A percentile compares a stretch with the other conserved stretches of the same genome.
These are phyloP conservation scores for Ramaria sp. DNA, from an alignment of 768 basidiomycete species.

Conservation along the genomic window DNA sequence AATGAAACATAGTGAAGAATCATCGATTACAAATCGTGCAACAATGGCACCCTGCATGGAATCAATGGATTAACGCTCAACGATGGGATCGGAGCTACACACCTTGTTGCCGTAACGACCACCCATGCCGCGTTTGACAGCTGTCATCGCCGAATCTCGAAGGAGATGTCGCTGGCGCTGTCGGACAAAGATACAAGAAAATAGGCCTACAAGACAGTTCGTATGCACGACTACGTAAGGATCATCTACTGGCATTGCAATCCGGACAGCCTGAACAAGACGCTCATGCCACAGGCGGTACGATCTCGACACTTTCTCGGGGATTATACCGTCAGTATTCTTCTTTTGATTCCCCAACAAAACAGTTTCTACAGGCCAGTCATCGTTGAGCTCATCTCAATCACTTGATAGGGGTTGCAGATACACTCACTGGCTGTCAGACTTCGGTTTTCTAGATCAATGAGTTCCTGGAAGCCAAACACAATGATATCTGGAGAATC, in stretches of 20 bases:
- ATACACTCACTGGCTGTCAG: constrained; percentile 57
- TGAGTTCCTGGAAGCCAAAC: constrained; percentile 94
- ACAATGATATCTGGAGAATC: constrained; percentile 79
- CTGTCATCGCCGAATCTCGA: constrained; percentile 62
- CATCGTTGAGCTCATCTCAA: background rate
- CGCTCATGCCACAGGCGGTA: constrained; percentile 88
- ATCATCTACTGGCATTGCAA: constrained; percentile 60
- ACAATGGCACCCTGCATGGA: constrained; percentile 70
- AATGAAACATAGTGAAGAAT: constrained; percentile 88
- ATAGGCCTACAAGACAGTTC: constrained; percentile 85
- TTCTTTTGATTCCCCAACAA: constrained; percentile 67
- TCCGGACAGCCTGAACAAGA: constrained; percentile 57
- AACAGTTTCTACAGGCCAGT: constrained; percentile 50
- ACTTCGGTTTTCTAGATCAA: constrained; percentile 88
- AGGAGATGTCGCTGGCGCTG: constrained; percentile 39
- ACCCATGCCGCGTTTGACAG: constrained; percentile 86
- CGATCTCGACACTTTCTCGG: constrained; percentile 76
- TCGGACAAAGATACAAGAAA: constrained; percentile 41
- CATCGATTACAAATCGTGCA: constrained; percentile 81
- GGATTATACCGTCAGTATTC: constrained; percentile 43
- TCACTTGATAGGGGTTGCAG: background rate
- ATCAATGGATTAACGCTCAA: background rate
- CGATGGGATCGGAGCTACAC: constrained; percentile 12
- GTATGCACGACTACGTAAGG: constrained; percentile 75
- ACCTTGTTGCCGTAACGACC: constrained; percentile 96